phyloP scores from a whole-genome alignment of 148 eudicot species.

The Diospyros lotus region DNA sequence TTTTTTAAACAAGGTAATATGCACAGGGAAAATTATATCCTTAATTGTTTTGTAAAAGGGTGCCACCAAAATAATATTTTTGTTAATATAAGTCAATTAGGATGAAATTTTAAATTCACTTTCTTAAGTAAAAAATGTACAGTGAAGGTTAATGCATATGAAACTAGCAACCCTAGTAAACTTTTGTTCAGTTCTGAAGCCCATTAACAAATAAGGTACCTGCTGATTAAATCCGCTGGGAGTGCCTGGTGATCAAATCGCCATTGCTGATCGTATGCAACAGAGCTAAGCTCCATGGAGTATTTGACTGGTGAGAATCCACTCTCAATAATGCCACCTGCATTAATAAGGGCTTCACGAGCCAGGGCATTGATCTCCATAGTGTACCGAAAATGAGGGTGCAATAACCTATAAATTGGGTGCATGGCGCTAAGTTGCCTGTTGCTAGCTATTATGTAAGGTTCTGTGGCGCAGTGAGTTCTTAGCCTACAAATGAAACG shows the following conservation, averaged over 20 bases:
- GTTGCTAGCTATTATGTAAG: conserved; percentile 66
- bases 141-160: no score
- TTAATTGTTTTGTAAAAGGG: no score
- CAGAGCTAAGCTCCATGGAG: conserved; percentile 62
- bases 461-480: conserved; percentile 72
- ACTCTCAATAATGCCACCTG: conserved; percentile 57
- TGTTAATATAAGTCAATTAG: no score
- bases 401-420: conserved; percentile 67
- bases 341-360: conserved; percentile 65
- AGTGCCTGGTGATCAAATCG: conserved; percentile 63
- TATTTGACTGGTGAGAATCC: conserved; percentile 54
- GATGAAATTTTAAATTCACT: no score
- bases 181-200: no score
- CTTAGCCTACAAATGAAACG: conserved; percentile 47
- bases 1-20: no score
- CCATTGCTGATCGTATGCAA: conserved; percentile 63
- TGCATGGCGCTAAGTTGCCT: conserved; percentile 80
- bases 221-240: conserved; percentile 70
- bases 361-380: conserved; percentile 92
- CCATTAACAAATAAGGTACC: conserved; percentile 29
- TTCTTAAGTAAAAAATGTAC: no score
- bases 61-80: no score
- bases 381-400: conserved; percentile 81
- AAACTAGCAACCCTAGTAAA: no score
- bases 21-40: no score